Base-by-base conservation (phyloP, 176 grass and related monocot species). In the Dendrocalamus sinicus region DNA sequence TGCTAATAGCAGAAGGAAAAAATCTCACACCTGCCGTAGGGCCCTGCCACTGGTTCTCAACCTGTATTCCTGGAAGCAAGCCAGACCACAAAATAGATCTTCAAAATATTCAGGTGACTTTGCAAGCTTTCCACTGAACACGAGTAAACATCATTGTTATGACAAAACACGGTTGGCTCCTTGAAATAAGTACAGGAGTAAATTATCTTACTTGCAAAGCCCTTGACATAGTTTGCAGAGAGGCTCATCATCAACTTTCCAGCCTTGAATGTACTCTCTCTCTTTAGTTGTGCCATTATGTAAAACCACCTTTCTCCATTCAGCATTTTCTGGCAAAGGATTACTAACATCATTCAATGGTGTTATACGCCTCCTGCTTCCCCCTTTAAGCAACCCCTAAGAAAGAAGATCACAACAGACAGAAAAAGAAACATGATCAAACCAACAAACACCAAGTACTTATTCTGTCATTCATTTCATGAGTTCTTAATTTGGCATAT, bases 21-120 rank as follows among this genome's bases (percentile, higher is more conserved):
- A 71, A 57, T 72, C 22, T 8, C 70, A 87, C 32, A 95, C 95
- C 89, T 98, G 87, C 80, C 95, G 89, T 45, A 93, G 84, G 81
- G 91, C 90, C 20, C 93, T 85, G 83, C 69, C 70, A 79, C 81
- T 98, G 13, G 95, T 98, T 88, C 95, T 93, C 51, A 92, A 83
- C 77, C 91, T 86, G 72, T 90, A 98, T 82, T 93, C 84, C 39
- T 92, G 85, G 81, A 89, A 95, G 78, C 95, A 98, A 75, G 71
- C 78, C 81, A 98, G 83, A 81, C 81, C 88, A 87, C 95, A 98
- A 77, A 98, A 98, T 75, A 98, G 81, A 75, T 98, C 95, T 82
- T 98, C 95, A 82, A 98, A 98, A 88, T 98, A 98, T 89, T 98
- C 93, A 77, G 95, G 96, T 67, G 88, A 81, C 87, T 98, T 98